Evolutionary conservation across 2,329 filamentous ascomycete species (phyloP).

Genomic region (Alternaria hordeiaustralica): DNA sequence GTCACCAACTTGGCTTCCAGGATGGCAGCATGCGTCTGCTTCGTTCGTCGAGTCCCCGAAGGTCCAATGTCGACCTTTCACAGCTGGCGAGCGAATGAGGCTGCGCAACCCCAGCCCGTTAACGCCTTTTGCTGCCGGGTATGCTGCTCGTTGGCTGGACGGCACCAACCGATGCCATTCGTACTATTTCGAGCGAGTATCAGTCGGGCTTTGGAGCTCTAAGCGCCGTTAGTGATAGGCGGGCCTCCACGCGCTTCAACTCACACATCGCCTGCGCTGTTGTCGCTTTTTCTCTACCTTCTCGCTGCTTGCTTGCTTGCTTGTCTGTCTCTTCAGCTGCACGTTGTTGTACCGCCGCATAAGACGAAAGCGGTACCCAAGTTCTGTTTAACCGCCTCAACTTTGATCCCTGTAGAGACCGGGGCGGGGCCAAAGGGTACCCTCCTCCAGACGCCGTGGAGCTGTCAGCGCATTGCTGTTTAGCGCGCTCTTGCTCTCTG

Average conservation of each 20-base stretch:
- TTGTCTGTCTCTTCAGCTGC: conserved; percentile 46
- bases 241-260: conserved; percentile 39
- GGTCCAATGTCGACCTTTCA: conserved; percentile 33
- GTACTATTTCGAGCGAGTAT: conserved; percentile 49
- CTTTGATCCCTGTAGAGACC: conserved; percentile 42
- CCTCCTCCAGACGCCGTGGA: conserved; percentile 47
- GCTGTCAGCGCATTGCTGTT: conserved; percentile 41
- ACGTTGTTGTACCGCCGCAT: conserved; percentile 38
- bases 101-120: conserved; percentile 37
- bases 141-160: conserved; percentile 34
- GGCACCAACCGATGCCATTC: conserved; percentile 30
- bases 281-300: conserved; percentile 34
- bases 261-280: conserved; percentile 40
- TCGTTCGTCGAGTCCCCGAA: conserved; percentile 36
- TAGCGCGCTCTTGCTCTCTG: conserved; percentile 48
- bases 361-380: conserved; percentile 51
- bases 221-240: conserved; percentile 50
- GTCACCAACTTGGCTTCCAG: conserved; percentile 41
- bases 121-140: conserved; percentile 40
- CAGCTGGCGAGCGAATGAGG: conserved; percentile 36
- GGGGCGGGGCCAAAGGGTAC: conserved; percentile 49
- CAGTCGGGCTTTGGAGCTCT: conserved; percentile 36
- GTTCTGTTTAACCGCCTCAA: conserved; percentile 39
- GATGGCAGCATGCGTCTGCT: conserved; percentile 34
- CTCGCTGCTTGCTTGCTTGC: conserved; percentile 34